Percentiles rank a stretch among this genome's conserved stretches.
phyloP scores from a whole-genome alignment of 2,329 filamentous ascomycete species.

The Rachicladosporium sp. region DNA sequence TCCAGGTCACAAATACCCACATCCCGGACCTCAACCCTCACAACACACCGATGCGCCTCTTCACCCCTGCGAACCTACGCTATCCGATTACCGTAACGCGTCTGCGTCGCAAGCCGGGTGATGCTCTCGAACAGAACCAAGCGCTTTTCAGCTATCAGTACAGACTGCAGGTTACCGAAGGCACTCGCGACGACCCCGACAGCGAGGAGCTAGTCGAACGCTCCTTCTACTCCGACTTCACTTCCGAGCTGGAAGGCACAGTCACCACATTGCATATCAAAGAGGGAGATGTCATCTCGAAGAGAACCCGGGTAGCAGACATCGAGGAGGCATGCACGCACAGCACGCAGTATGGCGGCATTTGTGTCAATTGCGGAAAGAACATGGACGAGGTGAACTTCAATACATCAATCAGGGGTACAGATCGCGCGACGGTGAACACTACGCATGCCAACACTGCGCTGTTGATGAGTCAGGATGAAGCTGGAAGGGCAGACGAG shows the following conservation, averaged over 20 bases:
- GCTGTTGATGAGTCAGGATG: constrained; percentile 69
- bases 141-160: constrained; percentile 80
- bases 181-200: constrained; percentile 61
- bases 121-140: constrained; percentile 63
- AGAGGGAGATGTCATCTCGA: constrained; percentile 49
- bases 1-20: no score
- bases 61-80: constrained; percentile 47
- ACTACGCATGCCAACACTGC: constrained; percentile 87
- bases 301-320: constrained; percentile 48
- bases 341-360: constrained; percentile 77
- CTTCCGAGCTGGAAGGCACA: constrained; percentile 70
- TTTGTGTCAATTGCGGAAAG: constrained; percentile 86
- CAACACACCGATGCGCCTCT: constrained; percentile 33
- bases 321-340: constrained; percentile 88
- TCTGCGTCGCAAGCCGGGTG: constrained; percentile 63
- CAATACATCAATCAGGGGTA: constrained; percentile 66
- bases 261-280: constrained; percentile 64
- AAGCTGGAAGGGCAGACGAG: constrained; percentile 72
- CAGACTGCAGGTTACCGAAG: constrained; percentile 56
- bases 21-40: neutral
- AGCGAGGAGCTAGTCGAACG: constrained; percentile 45
- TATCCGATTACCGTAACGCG: constrained; percentile 91
- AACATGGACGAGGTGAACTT: constrained; percentile 89
- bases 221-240: constrained; percentile 65
- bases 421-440: constrained; percentile 79